These are phyloP conservation scores for Nicotiana benthamiana DNA, from an alignment of 257 asterid genomes.

Conservation along the genomic window DNA sequence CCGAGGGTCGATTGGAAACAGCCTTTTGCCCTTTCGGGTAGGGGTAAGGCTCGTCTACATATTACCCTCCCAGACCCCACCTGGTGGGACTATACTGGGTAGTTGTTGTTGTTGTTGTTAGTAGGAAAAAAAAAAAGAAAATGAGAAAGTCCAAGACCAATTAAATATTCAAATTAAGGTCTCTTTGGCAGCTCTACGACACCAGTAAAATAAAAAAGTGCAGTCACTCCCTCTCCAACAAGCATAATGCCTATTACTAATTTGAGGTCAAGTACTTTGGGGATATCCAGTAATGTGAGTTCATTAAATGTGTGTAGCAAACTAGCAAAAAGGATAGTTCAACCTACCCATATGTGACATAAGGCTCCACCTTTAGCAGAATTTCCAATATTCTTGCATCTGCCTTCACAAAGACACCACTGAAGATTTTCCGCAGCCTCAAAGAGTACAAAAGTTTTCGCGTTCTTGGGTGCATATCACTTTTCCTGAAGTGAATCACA, in stretches of 20 bases:
- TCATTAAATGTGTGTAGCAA: background rate
- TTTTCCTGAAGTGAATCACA: slow-evolving; percentile 44
- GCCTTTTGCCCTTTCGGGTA: too few relatives aligned
- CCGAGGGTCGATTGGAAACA: too few relatives aligned
- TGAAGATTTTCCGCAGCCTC: slow-evolving; percentile 58
- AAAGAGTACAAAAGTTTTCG: slow-evolving; percentile 58
- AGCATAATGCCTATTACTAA: background rate
- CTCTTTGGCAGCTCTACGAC: background rate
- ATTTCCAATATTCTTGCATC: slow-evolving; percentile 44
- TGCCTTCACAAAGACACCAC: slow-evolving; percentile 79
- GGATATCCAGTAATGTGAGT: background rate
- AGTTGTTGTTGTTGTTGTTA: too few relatives aligned
- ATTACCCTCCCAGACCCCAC: background rate
- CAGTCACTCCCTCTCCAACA: background rate
- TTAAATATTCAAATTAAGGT: background rate
- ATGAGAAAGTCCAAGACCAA: background rate
- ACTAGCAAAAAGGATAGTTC: background rate
- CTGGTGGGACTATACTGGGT: too few relatives aligned
- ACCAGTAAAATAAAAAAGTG: background rate
- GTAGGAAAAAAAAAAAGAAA: background rate
- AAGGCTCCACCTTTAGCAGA: slow-evolving; percentile 81
- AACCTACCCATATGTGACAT: slow-evolving; percentile 82
- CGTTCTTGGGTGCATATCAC: slow-evolving; percentile 71
- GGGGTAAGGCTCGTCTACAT: too few relatives aligned
- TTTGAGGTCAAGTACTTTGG: background rate